Evolutionary conservation across 805 yeast genomes (phyloP), one percentile per base, ranked within the genome.

Genomic region (Lipomyces lipofer): DNA sequence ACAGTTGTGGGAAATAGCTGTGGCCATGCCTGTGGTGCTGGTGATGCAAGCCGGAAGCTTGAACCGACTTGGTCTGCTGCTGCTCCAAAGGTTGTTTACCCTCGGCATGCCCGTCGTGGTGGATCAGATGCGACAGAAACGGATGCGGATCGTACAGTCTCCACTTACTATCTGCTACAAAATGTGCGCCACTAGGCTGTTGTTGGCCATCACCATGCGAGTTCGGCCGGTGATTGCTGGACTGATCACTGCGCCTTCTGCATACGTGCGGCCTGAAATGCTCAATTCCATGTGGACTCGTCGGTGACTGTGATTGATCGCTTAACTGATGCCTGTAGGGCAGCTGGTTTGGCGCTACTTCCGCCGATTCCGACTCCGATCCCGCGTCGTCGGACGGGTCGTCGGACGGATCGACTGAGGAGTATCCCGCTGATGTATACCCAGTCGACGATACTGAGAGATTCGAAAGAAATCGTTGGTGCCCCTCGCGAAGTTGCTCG

Each of bases 81-180:
- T 19, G 24, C 4, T 17, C 40, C 17, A 28, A 13, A 13, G 3
- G 17, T 29, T 19, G 40, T 19, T 42, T n/a, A 3, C 33, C 15
- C 12, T 42, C 22, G 9, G 30, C 19, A 13, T 40, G 27, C 17
- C 10, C 15, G 30, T 2, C 44, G 15, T 27, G 33, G 43, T 28
- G 24, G 21, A 48, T 15, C 19, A 55, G 9, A 43, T 55, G 52
- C 43, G 57, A 51, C 12, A 51, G 48, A 25, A 55, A 39, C 17
- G 60, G 60, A 15, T 56, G 58, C 33, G 60, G 60, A 21, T 56
- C 58, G 35, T 56, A 56, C 12, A 56, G 36, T 22, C 17, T 30
- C 60, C 60, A 56, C 27, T 47, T 53, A 17, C 27, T 47, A 24
- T 54, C 59, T 17, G 32, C 46, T 19, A 54, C 49, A 19, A 4